A percentile compares a stretch with the other conserved stretches of the same genome.
phyloP scores from a whole-genome alignment of 2,329 filamentous ascomycete genomes.

The Cytospora mali region DNA sequence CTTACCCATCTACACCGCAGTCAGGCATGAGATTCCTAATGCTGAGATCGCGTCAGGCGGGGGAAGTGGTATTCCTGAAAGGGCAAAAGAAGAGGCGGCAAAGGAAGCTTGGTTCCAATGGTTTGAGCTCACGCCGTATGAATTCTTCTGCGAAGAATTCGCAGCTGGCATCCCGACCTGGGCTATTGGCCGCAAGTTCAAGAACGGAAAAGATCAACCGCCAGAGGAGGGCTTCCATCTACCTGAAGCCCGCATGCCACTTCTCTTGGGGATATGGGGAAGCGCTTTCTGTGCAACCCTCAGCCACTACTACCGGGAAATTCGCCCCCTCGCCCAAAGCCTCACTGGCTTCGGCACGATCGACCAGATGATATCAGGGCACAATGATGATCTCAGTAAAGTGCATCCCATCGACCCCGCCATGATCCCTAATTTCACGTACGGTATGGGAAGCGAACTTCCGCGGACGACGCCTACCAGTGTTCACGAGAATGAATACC shows the following conservation, averaged over 20 bases:
- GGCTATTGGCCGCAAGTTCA: slow-evolving; percentile 84
- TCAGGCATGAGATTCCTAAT: slow-evolving; percentile 90
- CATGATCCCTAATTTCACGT: slow-evolving; percentile 84
- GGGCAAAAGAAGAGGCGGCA: slow-evolving; percentile 55
- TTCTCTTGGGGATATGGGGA: slow-evolving; percentile 93
- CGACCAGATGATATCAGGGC: slow-evolving; percentile 80
- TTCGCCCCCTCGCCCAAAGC: slow-evolving; percentile 77
- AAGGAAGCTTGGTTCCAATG: slow-evolving; percentile 93
- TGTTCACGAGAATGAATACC: slow-evolving; percentile 69
- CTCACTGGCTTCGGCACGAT: slow-evolving; percentile 75
- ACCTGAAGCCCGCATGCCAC: slow-evolving; percentile 81
- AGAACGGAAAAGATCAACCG: slow-evolving; percentile 67
- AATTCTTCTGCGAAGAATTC: slow-evolving; percentile 94
- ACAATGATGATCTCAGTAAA: slow-evolving; percentile 82
- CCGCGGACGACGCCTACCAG: slow-evolving; percentile 77
- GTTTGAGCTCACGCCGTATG: slow-evolving; percentile 94
- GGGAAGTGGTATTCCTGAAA: slow-evolving; percentile 42
- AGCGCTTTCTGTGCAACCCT: slow-evolving; percentile 95
- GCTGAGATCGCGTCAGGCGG: slow-evolving; percentile 48
- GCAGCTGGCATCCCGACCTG: slow-evolving; percentile 91
- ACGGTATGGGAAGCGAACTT: slow-evolving; percentile 76
- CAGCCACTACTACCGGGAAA: slow-evolving; percentile 93
- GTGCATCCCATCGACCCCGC: slow-evolving; percentile 95
- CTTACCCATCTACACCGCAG: slow-evolving; percentile 92
- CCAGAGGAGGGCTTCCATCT: slow-evolving; percentile 69